Conservation (phyloP, 352 stramenopile genomes). For the Phytophthora quininea region DNA sequence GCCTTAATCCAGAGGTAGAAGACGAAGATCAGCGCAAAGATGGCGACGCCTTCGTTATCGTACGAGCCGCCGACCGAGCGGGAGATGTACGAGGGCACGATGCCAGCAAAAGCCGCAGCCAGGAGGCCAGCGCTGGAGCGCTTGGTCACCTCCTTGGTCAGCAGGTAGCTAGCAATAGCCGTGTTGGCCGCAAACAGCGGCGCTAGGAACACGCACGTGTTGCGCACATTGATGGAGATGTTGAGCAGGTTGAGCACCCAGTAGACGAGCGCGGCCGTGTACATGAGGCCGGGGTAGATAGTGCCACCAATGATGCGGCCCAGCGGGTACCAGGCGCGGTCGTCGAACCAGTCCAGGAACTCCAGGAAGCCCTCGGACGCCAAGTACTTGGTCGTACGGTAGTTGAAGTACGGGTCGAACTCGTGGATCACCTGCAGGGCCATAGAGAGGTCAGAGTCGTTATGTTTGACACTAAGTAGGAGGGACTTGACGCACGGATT, state of each 20-base stretch:
- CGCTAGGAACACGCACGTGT: constrained; percentile 93
- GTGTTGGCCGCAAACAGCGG: constrained; percentile 91
- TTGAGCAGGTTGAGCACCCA: constrained; percentile 91
- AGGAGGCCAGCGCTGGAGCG: constrained; percentile 88
- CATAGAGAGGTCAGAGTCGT: constrained; percentile 1
- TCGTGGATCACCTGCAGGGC: constrained; percentile 84
- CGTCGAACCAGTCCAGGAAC: constrained; percentile 99
- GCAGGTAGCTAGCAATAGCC: constrained; percentile 87
- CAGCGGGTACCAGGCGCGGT: constrained; percentile 94
- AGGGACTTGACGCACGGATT: constrained; percentile 66
- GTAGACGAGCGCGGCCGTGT: constrained; percentile 89
- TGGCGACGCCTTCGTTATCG: constrained; percentile 98
- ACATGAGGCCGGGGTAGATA: constrained; percentile 94
- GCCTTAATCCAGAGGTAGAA: constrained; percentile 98
- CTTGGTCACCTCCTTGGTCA: constrained; percentile 92
- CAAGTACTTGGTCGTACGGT: constrained; percentile 97
- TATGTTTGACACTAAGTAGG: too few relatives aligned
- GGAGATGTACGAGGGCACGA: constrained; percentile 98
- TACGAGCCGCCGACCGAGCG: constrained; percentile 97
- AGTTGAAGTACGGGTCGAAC: constrained; percentile 98
- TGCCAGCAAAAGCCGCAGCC: constrained; percentile 94
- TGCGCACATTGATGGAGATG: constrained; percentile 93
- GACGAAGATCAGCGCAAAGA: constrained; percentile 97
- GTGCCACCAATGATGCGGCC: constrained; percentile 93
- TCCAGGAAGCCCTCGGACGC: constrained; percentile 93